These are phyloP conservation scores for Starmerella vaccinii DNA, from an alignment of 805 yeast species.

Conservation along the genomic window DNA sequence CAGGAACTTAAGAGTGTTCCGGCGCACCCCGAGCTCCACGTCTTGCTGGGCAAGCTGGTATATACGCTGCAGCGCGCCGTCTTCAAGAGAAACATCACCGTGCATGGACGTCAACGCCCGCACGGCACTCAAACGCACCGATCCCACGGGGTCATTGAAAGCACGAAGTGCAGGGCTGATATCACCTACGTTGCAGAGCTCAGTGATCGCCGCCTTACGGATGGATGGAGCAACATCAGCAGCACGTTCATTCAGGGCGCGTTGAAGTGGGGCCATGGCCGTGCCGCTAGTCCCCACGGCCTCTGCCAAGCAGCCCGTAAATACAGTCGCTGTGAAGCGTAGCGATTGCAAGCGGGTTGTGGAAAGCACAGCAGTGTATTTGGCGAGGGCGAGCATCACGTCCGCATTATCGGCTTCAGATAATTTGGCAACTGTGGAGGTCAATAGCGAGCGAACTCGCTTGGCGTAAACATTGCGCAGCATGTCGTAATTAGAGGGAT, in stretches of 20 bases:
- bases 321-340: constrained; percentile 16
- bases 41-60: constrained; percentile 18
- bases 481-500: constrained; percentile 17
- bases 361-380: constrained; percentile 9
- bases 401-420: constrained; percentile 11
- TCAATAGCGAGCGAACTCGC: constrained; percentile 9
- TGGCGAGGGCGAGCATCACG: constrained; percentile 2
- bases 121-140: constrained; percentile 19
- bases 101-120: background rate
- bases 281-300: background rate
- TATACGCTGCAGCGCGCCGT: constrained; percentile 4
- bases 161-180: background rate
- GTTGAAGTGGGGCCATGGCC: background rate
- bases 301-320: background rate
- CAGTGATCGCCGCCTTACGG: constrained; percentile 12
- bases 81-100: background rate
- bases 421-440: no score
- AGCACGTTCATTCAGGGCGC: constrained; percentile 5
- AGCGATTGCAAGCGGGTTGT: constrained; percentile 17
- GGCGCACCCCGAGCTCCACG: constrained; percentile 18
- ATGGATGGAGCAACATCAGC: constrained; percentile 12
- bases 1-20: constrained; percentile 13
- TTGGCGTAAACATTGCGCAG: constrained; percentile 6
- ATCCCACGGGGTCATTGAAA: constrained; percentile 15
- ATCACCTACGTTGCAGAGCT: background rate